Conservation (phyloP, 108 stramenopile genomes). For the Pseudonitzschia multiseries region DNA sequence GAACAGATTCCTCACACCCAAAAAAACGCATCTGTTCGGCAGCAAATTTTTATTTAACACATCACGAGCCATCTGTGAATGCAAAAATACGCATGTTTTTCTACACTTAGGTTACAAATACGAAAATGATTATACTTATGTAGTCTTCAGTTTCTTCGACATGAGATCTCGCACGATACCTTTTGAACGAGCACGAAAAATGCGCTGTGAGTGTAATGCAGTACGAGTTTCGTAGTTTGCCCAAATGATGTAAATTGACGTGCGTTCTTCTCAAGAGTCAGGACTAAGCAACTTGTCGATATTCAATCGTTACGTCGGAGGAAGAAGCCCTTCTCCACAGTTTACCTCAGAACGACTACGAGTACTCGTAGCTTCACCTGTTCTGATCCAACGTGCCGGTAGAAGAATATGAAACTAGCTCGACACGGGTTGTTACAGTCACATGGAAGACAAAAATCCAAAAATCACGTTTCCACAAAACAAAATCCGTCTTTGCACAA, state of each 20-base stretch:
- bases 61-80: background rate
- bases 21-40: constrained; percentile 1
- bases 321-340: too few species aligned
- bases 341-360: too few species aligned
- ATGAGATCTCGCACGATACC: background rate
- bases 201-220: too few species aligned
- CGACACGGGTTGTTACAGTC: too few species aligned
- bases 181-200: background rate
- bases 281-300: too few species aligned
- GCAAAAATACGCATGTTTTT: background rate
- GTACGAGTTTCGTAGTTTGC: background rate
- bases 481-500: background rate
- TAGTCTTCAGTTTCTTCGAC: background rate
- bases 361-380: too few species aligned
- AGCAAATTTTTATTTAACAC: background rate
- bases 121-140: too few species aligned
- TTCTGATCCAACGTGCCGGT: too few species aligned
- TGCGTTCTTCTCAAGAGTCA: background rate
- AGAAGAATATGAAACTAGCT: too few species aligned
- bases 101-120: background rate
- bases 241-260: constrained; percentile 3
- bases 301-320: too few species aligned
- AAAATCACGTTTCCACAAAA: background rate
- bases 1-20: background rate
- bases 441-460: background rate